Evolutionary conservation across 441 rosid genomes (phyloP), one percentile per base, ranked within the genome.

Genomic region (Dalechampia spathulata): DNA sequence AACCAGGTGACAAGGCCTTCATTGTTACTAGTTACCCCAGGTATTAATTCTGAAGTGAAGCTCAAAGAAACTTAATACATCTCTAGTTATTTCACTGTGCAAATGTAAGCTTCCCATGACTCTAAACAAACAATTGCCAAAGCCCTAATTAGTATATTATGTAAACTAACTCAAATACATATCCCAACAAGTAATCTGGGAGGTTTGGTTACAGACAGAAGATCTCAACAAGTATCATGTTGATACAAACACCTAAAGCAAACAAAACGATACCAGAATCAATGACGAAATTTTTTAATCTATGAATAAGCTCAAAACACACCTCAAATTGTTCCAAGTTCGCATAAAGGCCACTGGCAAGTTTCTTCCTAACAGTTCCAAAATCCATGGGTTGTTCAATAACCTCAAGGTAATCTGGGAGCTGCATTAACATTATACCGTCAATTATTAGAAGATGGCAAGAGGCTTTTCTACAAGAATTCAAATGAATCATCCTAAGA

Each of bases 291-390:
- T n/a, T n/a, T n/a, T n/a, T n/a, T n/a, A n/a, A n/a, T n/a, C n/a
- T n/a, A n/a, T n/a, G n/a, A 30, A 30, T 4, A 8, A 30, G 34
- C 34, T 30, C 34, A 4, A 41, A 76, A 66, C 82, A 38, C 55
- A 79, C 97, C 92, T 89, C 97, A 64, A 89, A 84, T 32, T 84
- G 83, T 67, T 89, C 95, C 80, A 89, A 77, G 68, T 62, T 71
- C 14, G 64, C 46, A 74, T 86, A 89, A 20, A 68, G 85, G 60
- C 80, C 88, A 14, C 46, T 62, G 39, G 73, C 85, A 19, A 89
- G 74, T 62, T 81, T 89, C 62, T 74, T 84, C 73, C 88, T 76
- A 61, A 86, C 66, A 0, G 95, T 86, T 38, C 75, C 71, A 41
- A 86, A 89, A 76, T 89, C 97, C 97, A 89, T 84, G 2, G 97